Conservation (phyloP, 306 rosid species). For the Acacia melanoxylon region DNA sequence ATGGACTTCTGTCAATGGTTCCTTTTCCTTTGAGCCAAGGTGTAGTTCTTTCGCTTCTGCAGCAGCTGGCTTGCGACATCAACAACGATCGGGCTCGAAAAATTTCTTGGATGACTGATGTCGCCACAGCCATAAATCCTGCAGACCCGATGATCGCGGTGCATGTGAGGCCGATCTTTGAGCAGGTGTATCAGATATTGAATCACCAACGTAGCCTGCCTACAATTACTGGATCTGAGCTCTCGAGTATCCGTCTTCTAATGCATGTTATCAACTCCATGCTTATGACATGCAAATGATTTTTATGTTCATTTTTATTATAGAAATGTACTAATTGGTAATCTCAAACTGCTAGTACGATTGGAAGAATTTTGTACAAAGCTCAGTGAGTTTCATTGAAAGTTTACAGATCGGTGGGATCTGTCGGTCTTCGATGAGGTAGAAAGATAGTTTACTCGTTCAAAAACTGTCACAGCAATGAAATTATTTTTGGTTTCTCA, state of each 20-base stretch:
- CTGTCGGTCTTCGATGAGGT: constrained; percentile 5
- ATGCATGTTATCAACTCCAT: constrained; percentile 92
- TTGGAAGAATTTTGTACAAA: constrained; percentile 33
- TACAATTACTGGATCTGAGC: constrained; percentile 52
- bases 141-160: constrained; percentile 63
- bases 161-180: constrained; percentile 82
- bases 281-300: constrained; percentile 86
- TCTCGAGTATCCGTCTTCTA: constrained; percentile 64
- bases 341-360: constrained; percentile 17
- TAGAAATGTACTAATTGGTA: constrained; percentile 16
- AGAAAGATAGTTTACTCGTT: constrained; percentile 25
- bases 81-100: constrained; percentile 63
- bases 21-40: constrained; percentile 98
- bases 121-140: constrained; percentile 68
- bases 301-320: background rate
- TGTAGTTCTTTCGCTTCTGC: constrained; percentile 90
- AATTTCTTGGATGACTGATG: constrained; percentile 85
- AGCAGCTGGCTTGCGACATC: constrained; percentile 90
- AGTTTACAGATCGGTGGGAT: constrained; percentile 32
- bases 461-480: constrained; percentile 22
- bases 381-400: constrained; percentile 31
- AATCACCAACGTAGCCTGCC: constrained; percentile 85
- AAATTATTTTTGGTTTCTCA: constrained; percentile 16
- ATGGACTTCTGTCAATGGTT: constrained; percentile 56
- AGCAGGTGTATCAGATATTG: constrained; percentile 91